phyloP scores from a whole-genome alignment of 2,329 filamentous ascomycete species.

The Pyrenophora tritici-repentis region DNA sequence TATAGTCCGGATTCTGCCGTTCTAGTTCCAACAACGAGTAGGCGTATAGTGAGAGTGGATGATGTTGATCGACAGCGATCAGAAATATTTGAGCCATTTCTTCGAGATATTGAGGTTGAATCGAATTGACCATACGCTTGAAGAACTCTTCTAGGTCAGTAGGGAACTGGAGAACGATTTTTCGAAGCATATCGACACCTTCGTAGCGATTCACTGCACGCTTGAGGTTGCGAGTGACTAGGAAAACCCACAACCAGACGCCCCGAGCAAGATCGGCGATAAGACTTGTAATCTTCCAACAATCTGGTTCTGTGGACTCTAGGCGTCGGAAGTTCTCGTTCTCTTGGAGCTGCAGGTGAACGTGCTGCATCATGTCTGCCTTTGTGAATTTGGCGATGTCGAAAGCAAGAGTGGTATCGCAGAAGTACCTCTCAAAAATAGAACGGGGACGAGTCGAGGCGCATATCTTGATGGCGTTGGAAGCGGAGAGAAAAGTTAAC shows the following conservation, averaged over 20 bases:
- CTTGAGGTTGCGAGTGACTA: constrained; percentile 10
- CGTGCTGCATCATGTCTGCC: constrained; percentile 2
- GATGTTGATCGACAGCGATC: constrained; percentile 2
- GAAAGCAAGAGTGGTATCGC: neutral
- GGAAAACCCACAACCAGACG: constrained; percentile 26
- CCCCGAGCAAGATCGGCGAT: constrained; percentile 17
- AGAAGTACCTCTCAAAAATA: constrained; percentile 9
- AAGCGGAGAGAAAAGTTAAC: neutral
- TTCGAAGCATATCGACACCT: constrained; percentile 7
- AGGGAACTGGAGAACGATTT: constrained; percentile 15
- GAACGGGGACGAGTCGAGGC: constrained; percentile 13
- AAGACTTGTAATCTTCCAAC: neutral
- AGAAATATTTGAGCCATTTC: constrained; percentile 22
- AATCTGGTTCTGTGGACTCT: neutral
- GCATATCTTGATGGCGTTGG: constrained; percentile 12
- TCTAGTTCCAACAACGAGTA: constrained; percentile 14
- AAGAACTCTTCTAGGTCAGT: constrained; percentile 21
- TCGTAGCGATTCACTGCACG: constrained; percentile 5
- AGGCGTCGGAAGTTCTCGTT: neutral
- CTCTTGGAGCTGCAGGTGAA: neutral
- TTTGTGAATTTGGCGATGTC: constrained; percentile 2
- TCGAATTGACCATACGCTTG: constrained; percentile 12
- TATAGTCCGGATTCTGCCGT: constrained; percentile 3
- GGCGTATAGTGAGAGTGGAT: constrained; percentile 13
- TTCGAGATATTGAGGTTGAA: constrained; percentile 10